Conservation (phyloP, 345 rosid genomes). For the Pugionium cornutum region DNA sequence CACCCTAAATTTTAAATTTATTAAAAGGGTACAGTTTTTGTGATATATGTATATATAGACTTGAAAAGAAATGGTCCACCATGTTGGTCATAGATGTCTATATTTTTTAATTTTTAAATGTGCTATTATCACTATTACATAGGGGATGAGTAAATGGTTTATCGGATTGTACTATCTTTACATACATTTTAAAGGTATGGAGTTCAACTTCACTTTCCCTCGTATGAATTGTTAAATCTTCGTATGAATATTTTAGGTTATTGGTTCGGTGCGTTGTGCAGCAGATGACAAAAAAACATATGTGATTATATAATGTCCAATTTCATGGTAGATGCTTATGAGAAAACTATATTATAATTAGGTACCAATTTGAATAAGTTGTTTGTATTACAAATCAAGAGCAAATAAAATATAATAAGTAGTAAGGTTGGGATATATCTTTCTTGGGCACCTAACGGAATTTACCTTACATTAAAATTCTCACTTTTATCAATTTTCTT, state of each 20-base stretch:
- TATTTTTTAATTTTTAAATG: conserved; percentile 31
- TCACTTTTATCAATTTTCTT: neutral
- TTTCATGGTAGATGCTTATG: conserved; percentile 3
- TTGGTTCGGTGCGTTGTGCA: no score
- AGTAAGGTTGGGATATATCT: conserved; percentile 32
- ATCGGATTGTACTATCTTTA: no score
- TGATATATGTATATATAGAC: conserved; percentile 12
- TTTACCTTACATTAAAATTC: conserved; percentile 14
- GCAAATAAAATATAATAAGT: neutral
- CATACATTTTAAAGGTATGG: no score
- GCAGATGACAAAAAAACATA: no score
- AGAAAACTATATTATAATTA: conserved; percentile 12
- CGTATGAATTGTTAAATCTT: no score
- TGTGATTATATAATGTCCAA: neutral
- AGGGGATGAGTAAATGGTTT: neutral
- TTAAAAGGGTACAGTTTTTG: no score
- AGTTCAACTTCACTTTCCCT: no score
- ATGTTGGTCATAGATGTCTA: conserved; percentile 37
- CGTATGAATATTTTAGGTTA: no score
- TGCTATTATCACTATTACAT: conserved; percentile 17
- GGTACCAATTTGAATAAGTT: neutral
- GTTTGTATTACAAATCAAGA: neutral
- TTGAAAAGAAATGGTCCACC: conserved; percentile 33
- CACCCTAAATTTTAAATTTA: no score
- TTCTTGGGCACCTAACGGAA: conserved; percentile 18